Percentiles rank a stretch among this genome's conserved stretches.
Conservation (phyloP, 1,284 basidiomycete species). For the Trichosporon faecale region DNA sequence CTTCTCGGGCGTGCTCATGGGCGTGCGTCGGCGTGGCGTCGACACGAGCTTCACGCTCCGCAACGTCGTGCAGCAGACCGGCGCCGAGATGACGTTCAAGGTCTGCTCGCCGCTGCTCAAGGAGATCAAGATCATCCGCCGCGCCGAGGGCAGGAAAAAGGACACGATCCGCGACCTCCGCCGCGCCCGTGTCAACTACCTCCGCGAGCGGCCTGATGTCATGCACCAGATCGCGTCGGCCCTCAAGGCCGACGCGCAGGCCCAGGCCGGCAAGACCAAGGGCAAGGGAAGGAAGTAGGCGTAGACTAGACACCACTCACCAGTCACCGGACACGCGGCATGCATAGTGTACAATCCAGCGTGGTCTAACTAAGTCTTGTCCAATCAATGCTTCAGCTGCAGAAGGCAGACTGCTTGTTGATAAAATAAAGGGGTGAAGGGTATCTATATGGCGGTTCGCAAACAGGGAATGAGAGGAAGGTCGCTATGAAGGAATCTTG, state of each 20-base stretch:
- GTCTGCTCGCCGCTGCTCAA: constrained; percentile 78
- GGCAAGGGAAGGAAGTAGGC: not conserved
- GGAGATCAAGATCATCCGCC: constrained; percentile 65
- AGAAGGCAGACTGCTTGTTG: not conserved
- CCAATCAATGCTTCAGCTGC: constrained; percentile 11
- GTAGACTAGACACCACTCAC: not conserved
- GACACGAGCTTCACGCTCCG: constrained; percentile 79
- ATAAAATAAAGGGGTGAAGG: not conserved
- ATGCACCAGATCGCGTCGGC: constrained; percentile 48
- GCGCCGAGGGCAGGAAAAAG: constrained; percentile 37
- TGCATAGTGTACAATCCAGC: constrained; percentile 30
- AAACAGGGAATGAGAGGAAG: constrained; percentile 1
- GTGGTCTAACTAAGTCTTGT: constrained; percentile 11
- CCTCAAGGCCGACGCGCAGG: constrained; percentile 33
- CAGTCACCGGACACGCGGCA: constrained; percentile 19
- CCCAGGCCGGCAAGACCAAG: not conserved
- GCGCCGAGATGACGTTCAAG: constrained; percentile 86
- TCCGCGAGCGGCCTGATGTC: constrained; percentile 47
- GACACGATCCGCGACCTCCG: constrained; percentile 41
- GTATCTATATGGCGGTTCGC: constrained; percentile 4
- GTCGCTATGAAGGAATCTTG: constrained; percentile 1
- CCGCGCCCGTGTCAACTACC: constrained; percentile 47
- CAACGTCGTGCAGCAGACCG: constrained; percentile 82
- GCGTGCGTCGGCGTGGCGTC: constrained; percentile 71
- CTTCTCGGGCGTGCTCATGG: constrained; percentile 82